A percentile compares a stretch with the other conserved stretches of the same genome.
phyloP scores from a whole-genome alignment of 2,329 filamentous ascomycete species.

The Alternaria triticina region DNA sequence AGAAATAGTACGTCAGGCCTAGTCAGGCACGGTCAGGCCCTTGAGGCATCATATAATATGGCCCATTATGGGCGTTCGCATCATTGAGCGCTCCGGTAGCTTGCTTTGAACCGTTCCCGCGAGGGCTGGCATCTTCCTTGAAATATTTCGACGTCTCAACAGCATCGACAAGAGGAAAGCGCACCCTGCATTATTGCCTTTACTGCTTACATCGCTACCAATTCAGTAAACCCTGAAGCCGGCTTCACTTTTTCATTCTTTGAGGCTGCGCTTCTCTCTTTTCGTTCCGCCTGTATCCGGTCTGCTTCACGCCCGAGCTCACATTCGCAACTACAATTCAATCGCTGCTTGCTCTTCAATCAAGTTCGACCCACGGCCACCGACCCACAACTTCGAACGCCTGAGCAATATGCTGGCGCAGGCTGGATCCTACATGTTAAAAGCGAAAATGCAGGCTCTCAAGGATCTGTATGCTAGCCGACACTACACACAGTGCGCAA shows the following conservation, averaged over 20 bases:
- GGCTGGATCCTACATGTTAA: conserved; percentile 26
- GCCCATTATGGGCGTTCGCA: conserved; percentile 7
- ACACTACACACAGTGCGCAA: conserved; percentile 47
- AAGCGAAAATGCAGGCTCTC: conserved; percentile 33
- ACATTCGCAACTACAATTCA: conserved; percentile 1
- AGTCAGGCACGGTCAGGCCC: not conserved
- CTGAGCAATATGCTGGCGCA: conserved; percentile 21
- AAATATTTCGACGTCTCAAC: not conserved
- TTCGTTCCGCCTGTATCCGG: not conserved
- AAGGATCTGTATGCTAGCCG: conserved; percentile 43
- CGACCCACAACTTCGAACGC: not conserved
- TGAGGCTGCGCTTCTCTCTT: conserved; percentile 5
- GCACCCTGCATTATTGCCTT: not conserved
- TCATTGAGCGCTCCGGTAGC: conserved; percentile 11
- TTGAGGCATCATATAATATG: conserved; percentile 18
- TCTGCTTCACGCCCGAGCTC: conserved; percentile 4
- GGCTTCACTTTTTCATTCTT: conserved; percentile 14
- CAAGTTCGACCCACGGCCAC: conserved; percentile 7
- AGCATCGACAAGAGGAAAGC: not conserved
- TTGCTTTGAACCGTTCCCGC: too few species aligned
- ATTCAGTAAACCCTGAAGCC: not conserved
- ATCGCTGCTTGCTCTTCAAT: conserved; percentile 3
- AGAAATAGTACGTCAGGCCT: conserved; percentile 1
- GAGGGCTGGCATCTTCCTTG: not conserved
- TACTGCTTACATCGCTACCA: not conserved